Conservation (phyloP, 2,329 filamentous ascomycete genomes). For the Phialophora chinensis region DNA sequence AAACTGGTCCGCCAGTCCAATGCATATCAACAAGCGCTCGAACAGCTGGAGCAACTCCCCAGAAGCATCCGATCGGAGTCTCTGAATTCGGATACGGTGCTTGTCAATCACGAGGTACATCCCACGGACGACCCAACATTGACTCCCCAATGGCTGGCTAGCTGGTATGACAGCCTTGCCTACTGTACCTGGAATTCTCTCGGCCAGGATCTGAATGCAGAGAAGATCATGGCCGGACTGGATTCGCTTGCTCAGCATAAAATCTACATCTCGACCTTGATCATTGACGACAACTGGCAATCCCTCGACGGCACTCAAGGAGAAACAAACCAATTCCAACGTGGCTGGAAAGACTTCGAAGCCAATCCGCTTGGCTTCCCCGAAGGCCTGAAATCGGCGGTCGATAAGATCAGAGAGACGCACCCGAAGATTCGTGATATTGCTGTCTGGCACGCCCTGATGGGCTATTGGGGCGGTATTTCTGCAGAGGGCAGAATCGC, state of each 20-base stretch:
- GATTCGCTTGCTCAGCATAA: slow-evolving; percentile 71
- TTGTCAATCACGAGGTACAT: slow-evolving; percentile 44
- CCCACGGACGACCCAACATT: slow-evolving; percentile 50
- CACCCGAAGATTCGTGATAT: slow-evolving; percentile 79
- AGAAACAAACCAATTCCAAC: slow-evolving; percentile 55
- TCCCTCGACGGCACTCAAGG: slow-evolving; percentile 66
- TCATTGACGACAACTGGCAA: slow-evolving; percentile 98
- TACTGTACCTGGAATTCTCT: slow-evolving; percentile 98
- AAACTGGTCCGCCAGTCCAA: slow-evolving; percentile 58
- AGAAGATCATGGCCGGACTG: slow-evolving; percentile 78
- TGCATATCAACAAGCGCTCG: slow-evolving; percentile 40
- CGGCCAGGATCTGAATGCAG: slow-evolving; percentile 79
- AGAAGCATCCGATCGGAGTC: slow-evolving; percentile 33
- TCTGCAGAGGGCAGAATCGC: slow-evolving; percentile 74
- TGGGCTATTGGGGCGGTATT: slow-evolving; percentile 91
- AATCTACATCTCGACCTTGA: slow-evolving; percentile 81
- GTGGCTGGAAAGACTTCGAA: slow-evolving; percentile 80
- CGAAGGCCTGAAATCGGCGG: slow-evolving; percentile 73
- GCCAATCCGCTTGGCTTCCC: slow-evolving; percentile 82
- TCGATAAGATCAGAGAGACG: slow-evolving; percentile 70
- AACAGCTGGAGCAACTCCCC: slow-evolving; percentile 34
- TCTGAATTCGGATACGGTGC: slow-evolving; percentile 42
- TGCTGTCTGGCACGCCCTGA: slow-evolving; percentile 90
- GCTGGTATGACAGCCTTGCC: slow-evolving; percentile 90
- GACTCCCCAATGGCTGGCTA: slow-evolving; percentile 69